Base-by-base conservation (phyloP, 805 yeast species). In the Nakazawaea holstii region DNA sequence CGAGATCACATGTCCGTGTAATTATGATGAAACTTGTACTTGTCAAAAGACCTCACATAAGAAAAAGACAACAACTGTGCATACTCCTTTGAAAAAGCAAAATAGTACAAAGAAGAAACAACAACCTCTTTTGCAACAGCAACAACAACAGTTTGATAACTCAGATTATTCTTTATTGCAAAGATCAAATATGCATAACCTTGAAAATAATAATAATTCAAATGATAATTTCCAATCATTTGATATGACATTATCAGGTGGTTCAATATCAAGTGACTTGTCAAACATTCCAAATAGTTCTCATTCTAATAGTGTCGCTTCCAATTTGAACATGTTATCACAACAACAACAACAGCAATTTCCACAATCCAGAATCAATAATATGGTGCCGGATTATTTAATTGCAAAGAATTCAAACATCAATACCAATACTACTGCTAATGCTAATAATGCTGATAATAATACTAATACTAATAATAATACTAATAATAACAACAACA, bases 1-100 rank as follows among this genome's bases (percentile, higher is more conserved):
- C 13, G 60, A 58, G 8, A 43, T 47, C 6, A 53, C 55, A 15
- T 66, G 70, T 51, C 59, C 64, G n/a, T 65, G 69, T 43, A 50
- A 54, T 28, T 52, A 57, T 2, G 60, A 57, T 10, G 68, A 67
- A 24, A 52, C 57, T 20, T 67, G 71, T 43, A 53, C 64, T 1
- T 67, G 71, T 53, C 51, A 53, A 54, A 45, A 36, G 56, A 17
- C 33, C 13, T 9, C 41, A 2, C 29, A 42, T 28, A 10, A 64
- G 64, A 41, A 53, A 55, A 37, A 55, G 33, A 11, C 20, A 11
- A 7, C 31, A 10, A 39, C 35, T 4, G 5, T 11, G 4, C 35
- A n/a, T 28, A 27, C 49, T 15, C 17, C 46, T 36, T 46, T 46
- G 43, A 46, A 41, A 35, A 46, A 46, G 32, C 37, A 29, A 29